A percentile compares a stretch with the other conserved stretches of the same genome.
Evolutionary conservation across 192 early-diverging fungal species (phyloP).

Genomic region (Diversispora epigaea): DNA sequence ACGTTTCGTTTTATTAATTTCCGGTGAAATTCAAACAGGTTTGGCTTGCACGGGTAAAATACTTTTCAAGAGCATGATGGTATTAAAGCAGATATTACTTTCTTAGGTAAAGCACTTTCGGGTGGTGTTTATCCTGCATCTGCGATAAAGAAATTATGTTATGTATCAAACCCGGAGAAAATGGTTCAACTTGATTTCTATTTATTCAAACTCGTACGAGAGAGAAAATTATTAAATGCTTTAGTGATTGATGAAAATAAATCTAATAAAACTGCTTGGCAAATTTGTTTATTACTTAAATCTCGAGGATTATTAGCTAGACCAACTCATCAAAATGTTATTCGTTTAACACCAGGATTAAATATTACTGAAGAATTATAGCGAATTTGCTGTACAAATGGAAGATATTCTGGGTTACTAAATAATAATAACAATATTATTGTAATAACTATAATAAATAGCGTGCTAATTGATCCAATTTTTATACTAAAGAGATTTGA

Average conservation of each 20-base stretch:
- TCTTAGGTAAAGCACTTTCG: slow-evolving; percentile 97
- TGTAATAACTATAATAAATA: no score
- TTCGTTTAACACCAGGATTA: slow-evolving; percentile 93
- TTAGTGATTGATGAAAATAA: slow-evolving; percentile 89
- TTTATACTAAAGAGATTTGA: no score
- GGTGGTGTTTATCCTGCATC: slow-evolving; percentile 96
- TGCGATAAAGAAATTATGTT: slow-evolving; percentile 81
- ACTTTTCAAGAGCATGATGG: slow-evolving; percentile 90
- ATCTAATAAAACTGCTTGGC: slow-evolving; percentile 89
- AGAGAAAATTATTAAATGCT: slow-evolving; percentile 92
- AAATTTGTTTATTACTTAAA: slow-evolving; percentile 92
- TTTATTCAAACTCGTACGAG: slow-evolving; percentile 81
- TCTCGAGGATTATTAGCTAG: slow-evolving; percentile 93
- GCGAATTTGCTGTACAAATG: no score
- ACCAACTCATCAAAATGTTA: slow-evolving; percentile 98
- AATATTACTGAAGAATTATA: slow-evolving; percentile 94
- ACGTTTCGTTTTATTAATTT: slow-evolving; percentile 97
- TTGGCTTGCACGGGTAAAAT: slow-evolving; percentile 92
- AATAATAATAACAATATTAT: no score
- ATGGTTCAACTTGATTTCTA: slow-evolving; percentile 92
- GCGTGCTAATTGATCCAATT: no score
- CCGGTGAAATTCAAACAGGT: slow-evolving; percentile 98
- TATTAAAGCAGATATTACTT: slow-evolving; percentile 89
- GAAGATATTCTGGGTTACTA: no score
- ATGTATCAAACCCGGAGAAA: slow-evolving; percentile 85